phyloP scores from a whole-genome alignment of 2,329 filamentous ascomycete species.

The Endothia cerciana region DNA sequence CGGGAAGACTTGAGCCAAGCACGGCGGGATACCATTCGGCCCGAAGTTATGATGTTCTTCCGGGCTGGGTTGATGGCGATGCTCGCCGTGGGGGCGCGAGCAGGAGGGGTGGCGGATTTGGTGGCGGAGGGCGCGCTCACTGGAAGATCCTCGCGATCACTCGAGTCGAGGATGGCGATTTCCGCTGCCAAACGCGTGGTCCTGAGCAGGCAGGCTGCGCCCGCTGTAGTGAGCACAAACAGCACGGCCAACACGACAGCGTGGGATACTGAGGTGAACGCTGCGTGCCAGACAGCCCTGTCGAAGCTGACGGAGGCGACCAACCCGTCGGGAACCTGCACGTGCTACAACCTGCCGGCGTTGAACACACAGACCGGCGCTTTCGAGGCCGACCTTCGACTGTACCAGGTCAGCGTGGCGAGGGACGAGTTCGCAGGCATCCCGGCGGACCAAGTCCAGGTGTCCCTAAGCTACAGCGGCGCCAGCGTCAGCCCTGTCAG shows the following conservation, averaged over 20 bases:
- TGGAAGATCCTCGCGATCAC: slow-evolving; percentile 31
- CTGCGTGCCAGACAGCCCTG: slow-evolving; percentile 64
- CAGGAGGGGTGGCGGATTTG: slow-evolving; percentile 39
- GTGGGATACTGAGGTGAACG: slow-evolving; percentile 59
- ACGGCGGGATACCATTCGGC: slow-evolving; percentile 10
- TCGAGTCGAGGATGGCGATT: slow-evolving; percentile 39
- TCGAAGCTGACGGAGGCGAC: slow-evolving; percentile 58
- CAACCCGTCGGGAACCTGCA: slow-evolving; percentile 76
- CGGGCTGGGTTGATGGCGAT: slow-evolving; percentile 40
- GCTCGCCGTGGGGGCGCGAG: slow-evolving; percentile 41
- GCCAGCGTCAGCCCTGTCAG: slow-evolving; percentile 54
- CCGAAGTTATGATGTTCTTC: slow-evolving; percentile 42
- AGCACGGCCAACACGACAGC: slow-evolving; percentile 56
- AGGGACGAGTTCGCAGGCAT: slow-evolving; percentile 58
- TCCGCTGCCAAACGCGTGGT: slow-evolving; percentile 32
- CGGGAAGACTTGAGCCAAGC: not conserved
- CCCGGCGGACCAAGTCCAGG: slow-evolving; percentile 54
- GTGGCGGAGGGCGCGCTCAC: slow-evolving; percentile 34
- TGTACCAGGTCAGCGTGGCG: slow-evolving; percentile 70
- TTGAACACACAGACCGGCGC: slow-evolving; percentile 69
- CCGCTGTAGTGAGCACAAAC: slow-evolving; percentile 41
- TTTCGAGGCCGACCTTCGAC: slow-evolving; percentile 76
- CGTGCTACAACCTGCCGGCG: slow-evolving; percentile 81
- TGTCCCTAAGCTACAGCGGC: slow-evolving; percentile 58
- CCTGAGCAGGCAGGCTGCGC: slow-evolving; percentile 32